Evolutionary conservation across 2,329 filamentous ascomycete genomes (phyloP), one percentile per base, ranked within the genome.

Genomic region (Sarocladium brachiariae): DNA sequence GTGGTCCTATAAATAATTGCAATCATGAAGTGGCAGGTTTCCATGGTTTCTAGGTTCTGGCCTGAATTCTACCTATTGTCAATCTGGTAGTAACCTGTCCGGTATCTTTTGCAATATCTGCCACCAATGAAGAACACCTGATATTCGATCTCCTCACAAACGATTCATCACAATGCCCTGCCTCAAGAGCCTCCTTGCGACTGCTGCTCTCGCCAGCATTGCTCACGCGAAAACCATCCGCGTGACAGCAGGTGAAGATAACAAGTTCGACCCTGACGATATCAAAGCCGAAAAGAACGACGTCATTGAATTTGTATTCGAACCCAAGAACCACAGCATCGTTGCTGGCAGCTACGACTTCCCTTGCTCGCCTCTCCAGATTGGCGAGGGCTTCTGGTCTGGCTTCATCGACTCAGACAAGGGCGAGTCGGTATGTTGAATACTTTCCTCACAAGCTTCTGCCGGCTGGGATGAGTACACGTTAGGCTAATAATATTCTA

Each of bases 331-430:
- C 51, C 68, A 70, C 62, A 67, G 64, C 50, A 65, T 70, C 13
- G 66, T 66, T 18, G 57, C 59, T 33, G 67, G 66, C 24, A 61
- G 60, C 54, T 70, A 67, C 54, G 51, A 58, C 10, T 60, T 61
- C 46, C 64, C 67, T n/a, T 70, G 67, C 56, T 59, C 61, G 23
- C 63, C 66, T 19, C 30, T 65, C 10, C 52, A 62, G 24, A 31
- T 61, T 16, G 61, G 62, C 47, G 59, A 54, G n/a, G 65, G 67
- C 4, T 70, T 70, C 58, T 70, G 65, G 54, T 70, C 68, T 14
- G 66, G 66, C 27, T 65, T 64, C 53, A 46, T 70, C 19, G 51
- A 57, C 38, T 60, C 60, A 2, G 55, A 57, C 11, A 54, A 57
- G 19, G 62, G 59, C 48, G 57, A 63, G 48, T 59, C 58, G 24